These are phyloP conservation scores for Fonsecaea erecta DNA, from an alignment of 2,329 filamentous ascomycete genomes.

Conservation along the genomic window DNA sequence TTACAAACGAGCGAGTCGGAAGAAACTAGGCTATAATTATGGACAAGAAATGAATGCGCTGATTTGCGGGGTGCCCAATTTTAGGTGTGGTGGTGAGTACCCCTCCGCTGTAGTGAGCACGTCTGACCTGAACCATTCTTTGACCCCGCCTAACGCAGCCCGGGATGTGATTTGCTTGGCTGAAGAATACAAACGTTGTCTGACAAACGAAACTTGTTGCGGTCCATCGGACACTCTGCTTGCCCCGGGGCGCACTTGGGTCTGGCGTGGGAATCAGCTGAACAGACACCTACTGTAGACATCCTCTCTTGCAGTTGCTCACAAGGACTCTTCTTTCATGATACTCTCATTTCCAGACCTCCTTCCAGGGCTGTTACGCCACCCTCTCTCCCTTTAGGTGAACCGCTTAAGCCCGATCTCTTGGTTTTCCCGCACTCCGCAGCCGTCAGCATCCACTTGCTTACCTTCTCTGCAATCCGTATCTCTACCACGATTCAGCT, in stretches of 20 bases:
- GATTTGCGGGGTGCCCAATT: not conserved
- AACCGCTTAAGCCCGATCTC: not conserved
- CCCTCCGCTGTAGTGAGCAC: not conserved
- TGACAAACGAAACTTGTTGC: not conserved
- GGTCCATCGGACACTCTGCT: not conserved
- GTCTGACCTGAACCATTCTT: not conserved
- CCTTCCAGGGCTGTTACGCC: not conserved
- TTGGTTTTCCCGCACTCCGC: not conserved
- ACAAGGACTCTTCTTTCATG: not conserved
- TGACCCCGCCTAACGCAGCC: not conserved
- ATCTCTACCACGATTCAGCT: not conserved
- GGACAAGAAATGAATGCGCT: not conserved
- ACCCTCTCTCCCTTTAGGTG: too few relatives aligned
- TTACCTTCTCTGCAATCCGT: not conserved
- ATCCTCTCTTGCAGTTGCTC: not conserved
- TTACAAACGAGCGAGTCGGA: not conserved
- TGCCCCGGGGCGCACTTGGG: not conserved
- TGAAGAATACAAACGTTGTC: not conserved
- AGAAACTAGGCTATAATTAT: not conserved
- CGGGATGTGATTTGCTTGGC: not conserved
- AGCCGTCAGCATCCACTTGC: constrained; percentile 2
- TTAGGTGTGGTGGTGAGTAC: too few relatives aligned
- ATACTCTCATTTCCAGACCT: not conserved
- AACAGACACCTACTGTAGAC: constrained; percentile 7
- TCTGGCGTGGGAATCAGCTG: constrained; percentile 11